phyloP scores from a whole-genome alignment of 2,329 filamentous ascomycete genomes.

The Colletotrichum tropicale region DNA sequence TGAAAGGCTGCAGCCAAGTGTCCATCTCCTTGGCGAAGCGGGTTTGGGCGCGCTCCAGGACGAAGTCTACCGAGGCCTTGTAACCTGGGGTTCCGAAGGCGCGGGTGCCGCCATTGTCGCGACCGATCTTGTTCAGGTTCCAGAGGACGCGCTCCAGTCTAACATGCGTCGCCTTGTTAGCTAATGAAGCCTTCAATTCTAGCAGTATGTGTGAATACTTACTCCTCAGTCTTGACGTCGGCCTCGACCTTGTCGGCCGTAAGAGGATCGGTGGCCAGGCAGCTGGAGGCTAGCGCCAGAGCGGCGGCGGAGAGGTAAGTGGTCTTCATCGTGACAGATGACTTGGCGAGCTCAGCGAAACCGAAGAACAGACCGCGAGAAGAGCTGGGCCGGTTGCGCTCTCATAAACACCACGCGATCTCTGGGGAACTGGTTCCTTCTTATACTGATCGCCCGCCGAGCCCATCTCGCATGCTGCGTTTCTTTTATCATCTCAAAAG shows the following conservation, averaged over 20 bases:
- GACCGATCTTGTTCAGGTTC: slow-evolving; percentile 51
- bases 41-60: slow-evolving; percentile 39
- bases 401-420: neutral
- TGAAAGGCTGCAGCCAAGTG: slow-evolving; percentile 42
- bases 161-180: neutral
- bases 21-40: slow-evolving; percentile 42
- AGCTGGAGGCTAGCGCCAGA: slow-evolving; percentile 8
- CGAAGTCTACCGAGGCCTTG: slow-evolving; percentile 53
- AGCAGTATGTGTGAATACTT: slow-evolving; percentile 7
- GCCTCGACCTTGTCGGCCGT: slow-evolving; percentile 42
- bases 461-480: neutral
- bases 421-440: neutral
- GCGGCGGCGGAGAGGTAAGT: slow-evolving; percentile 1
- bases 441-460: neutral
- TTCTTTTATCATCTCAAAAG: neutral
- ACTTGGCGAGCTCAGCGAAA: neutral
- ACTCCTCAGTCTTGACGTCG: slow-evolving; percentile 42
- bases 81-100: slow-evolving; percentile 58
- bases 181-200: rapidly evolving
- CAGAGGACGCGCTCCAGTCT: slow-evolving; percentile 53
- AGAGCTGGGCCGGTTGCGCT: neutral
- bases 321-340: slow-evolving; percentile 14
- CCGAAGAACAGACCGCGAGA: neutral
- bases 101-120: slow-evolving; percentile 54
- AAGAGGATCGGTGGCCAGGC: slow-evolving; percentile 29